phyloP scores from a whole-genome alignment of 192 early-diverging fungal genomes.

The Umbelopsis sp. region DNA sequence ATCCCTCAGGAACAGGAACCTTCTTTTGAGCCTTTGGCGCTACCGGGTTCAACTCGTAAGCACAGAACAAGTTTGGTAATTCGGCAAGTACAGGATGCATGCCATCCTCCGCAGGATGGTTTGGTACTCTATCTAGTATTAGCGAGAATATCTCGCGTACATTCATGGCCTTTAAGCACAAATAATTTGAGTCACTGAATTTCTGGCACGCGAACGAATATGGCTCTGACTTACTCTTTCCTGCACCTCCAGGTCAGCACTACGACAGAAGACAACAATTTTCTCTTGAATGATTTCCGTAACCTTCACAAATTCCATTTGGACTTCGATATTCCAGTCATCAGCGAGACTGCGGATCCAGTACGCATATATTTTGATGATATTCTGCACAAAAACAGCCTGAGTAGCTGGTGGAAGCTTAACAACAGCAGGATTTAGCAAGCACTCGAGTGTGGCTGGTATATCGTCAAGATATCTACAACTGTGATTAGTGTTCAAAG shows the following conservation, averaged over 20 bases:
- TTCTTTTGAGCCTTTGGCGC: conserved; percentile 87
- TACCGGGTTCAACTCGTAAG: conserved; percentile 89
- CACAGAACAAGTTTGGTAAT: conserved; percentile 70
- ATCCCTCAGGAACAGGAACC: conserved; percentile 84
- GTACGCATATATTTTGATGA: conserved; percentile 68
- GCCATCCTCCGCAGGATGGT: conserved; percentile 29
- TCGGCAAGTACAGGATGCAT: conserved; percentile 51
- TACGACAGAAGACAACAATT: conserved; percentile 49
- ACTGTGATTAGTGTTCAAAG: background rate
- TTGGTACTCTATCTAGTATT: conserved; percentile 44
- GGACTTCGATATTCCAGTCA: conserved; percentile 55
- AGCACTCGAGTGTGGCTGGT: conserved; percentile 39
- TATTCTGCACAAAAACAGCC: conserved; percentile 71
- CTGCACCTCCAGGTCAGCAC: conserved; percentile 78
- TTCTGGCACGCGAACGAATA: conserved; percentile 16
- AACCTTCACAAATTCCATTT: conserved; percentile 51
- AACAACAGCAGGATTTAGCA: conserved; percentile 47
- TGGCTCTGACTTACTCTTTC: conserved; percentile 56
- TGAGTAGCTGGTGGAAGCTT: conserved; percentile 63
- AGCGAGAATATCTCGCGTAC: conserved; percentile 51
- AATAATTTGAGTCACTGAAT: background rate
- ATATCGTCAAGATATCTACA: conserved; percentile 41
- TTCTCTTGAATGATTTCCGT: conserved; percentile 50
- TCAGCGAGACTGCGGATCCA: conserved; percentile 58
- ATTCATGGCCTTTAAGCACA: conserved; percentile 46